A percentile compares a stretch with the other conserved stretches of the same genome.
Evolutionary conservation across 1,139 yeast genomes (phyloP).

Genomic region (Kodamaea alishanica): DNA sequence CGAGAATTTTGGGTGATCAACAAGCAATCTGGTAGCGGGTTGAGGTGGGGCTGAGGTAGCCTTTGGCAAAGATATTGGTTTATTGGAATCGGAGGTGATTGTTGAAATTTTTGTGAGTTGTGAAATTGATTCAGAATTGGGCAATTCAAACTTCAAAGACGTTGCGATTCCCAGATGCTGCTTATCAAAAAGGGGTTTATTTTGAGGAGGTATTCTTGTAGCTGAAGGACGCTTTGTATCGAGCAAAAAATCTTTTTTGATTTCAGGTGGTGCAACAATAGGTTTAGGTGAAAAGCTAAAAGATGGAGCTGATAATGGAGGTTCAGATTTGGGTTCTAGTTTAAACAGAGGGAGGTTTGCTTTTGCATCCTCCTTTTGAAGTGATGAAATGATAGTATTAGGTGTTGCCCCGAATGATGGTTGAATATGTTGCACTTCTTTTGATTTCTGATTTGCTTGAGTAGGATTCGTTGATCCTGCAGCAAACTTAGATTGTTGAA

Average conservation of each 20-base stretch:
- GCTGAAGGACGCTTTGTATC: neutral
- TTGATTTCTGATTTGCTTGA: too few relatives aligned
- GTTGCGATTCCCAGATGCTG: neutral
- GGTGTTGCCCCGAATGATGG: too few relatives aligned
- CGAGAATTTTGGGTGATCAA: slow-evolving; percentile 17
- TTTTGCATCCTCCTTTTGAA: too few relatives aligned
- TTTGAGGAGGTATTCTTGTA: neutral
- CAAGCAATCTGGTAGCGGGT: slow-evolving; percentile 14
- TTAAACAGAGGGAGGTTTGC: too few relatives aligned
- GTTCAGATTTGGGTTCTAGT: too few relatives aligned
- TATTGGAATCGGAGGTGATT: neutral
- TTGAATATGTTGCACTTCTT: too few relatives aligned
- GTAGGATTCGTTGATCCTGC: too few relatives aligned
- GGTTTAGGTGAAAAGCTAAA: neutral
- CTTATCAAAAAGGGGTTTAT: neutral
- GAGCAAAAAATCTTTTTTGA: neutral
- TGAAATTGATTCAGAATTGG: neutral
- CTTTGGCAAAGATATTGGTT: slow-evolving; percentile 5
- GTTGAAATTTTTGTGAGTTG: slow-evolving; percentile 5
- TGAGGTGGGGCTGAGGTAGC: slow-evolving; percentile 3
- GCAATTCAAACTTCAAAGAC: neutral
- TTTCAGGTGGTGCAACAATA: neutral
- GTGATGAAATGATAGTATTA: too few relatives aligned
- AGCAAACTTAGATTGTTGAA: too few relatives aligned
- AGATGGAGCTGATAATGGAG: too few relatives aligned